Evolutionary conservation across 2,329 filamentous ascomycete genomes (phyloP).

Genomic region (Eurotiales sp.): DNA sequence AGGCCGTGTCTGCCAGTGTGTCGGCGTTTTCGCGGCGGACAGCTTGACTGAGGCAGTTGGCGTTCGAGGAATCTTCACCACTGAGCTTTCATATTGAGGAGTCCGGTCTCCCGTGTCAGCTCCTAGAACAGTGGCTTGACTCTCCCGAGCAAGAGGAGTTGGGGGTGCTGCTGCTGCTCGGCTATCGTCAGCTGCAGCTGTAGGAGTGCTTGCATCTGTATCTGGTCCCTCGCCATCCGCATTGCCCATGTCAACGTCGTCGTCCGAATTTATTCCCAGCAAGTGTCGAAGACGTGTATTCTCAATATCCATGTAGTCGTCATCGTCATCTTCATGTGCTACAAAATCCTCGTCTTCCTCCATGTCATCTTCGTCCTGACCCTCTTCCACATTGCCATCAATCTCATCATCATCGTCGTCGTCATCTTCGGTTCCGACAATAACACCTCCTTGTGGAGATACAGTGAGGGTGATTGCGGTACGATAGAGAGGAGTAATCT

Average conservation of each 20-base stretch:
- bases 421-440: conserved; percentile 48
- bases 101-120: conserved; percentile 15
- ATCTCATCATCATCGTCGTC: conserved; percentile 38
- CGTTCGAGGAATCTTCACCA: conserved; percentile 73
- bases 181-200: conserved; percentile 74
- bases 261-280: conserved; percentile 30
- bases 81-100: conserved; percentile 21
- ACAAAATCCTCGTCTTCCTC: conserved; percentile 21
- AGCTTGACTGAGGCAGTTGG: conserved; percentile 53
- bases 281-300: conserved; percentile 20
- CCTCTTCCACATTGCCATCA: conserved; percentile 39
- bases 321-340: conserved; percentile 45
- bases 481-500: conserved; percentile 37
- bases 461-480: conserved; percentile 37
- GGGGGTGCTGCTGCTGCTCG: conserved; percentile 57
- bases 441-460: conserved; percentile 38
- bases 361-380: conserved; percentile 17
- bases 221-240: conserved; percentile 64
- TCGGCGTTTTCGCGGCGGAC: conserved; percentile 50
- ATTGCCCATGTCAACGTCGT: conserved; percentile 51
- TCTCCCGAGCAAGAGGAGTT: conserved; percentile 15
- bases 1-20: conserved; percentile 84
- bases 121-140: conserved; percentile 18
- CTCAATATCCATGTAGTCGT: conserved; percentile 39
- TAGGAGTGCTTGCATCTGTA: conserved; percentile 71